Evolutionary conservation across 106 monocot genomes (phyloP).

Genomic region (Alisma plantagoaquatica): DNA sequence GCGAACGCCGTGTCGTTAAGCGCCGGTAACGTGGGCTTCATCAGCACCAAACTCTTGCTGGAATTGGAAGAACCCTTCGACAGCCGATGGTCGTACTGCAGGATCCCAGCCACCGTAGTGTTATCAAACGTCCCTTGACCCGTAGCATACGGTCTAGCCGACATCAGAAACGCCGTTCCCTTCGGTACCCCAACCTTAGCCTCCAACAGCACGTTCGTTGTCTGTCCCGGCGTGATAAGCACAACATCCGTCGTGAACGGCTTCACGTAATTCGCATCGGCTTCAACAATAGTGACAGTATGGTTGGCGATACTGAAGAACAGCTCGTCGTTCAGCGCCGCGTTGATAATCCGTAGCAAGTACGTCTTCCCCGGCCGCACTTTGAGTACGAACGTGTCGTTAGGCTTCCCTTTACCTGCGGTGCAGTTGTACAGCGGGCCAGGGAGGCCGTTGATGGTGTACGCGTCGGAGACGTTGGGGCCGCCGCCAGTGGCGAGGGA

Average conservation of each 20-base stretch:
- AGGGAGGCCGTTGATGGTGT: constrained; percentile 48
- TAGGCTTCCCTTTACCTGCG: constrained; percentile 3
- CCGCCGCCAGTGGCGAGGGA: constrained; percentile 18
- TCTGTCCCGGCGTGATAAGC: constrained; percentile 53
- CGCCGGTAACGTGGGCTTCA: constrained; percentile 13
- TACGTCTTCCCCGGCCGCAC: constrained; percentile 42
- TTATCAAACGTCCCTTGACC: constrained; percentile 8
- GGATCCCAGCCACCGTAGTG: constrained; percentile 26
- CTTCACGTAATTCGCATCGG: constrained; percentile 43
- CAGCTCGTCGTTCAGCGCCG: constrained; percentile 36
- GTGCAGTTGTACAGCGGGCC: constrained; percentile 38
- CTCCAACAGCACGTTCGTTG: constrained; percentile 40
- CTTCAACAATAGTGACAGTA: constrained; percentile 36
- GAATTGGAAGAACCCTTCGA: too few relatives aligned
- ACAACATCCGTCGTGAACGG: constrained; percentile 30
- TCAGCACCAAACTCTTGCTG: neutral
- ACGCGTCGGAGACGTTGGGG: constrained; percentile 31
- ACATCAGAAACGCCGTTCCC: constrained; percentile 28
- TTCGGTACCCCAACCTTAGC: constrained; percentile 12
- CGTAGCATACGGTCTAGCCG: constrained; percentile 1
- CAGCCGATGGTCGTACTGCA: constrained; percentile 16
- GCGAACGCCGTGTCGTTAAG: constrained; percentile 26
- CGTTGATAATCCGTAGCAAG: constrained; percentile 48
- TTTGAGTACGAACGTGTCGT: constrained; percentile 16
- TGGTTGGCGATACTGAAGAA: constrained; percentile 47